Conservation (phyloP, 2,329 filamentous ascomycete genomes). For the Cladosporium sp. region DNA sequence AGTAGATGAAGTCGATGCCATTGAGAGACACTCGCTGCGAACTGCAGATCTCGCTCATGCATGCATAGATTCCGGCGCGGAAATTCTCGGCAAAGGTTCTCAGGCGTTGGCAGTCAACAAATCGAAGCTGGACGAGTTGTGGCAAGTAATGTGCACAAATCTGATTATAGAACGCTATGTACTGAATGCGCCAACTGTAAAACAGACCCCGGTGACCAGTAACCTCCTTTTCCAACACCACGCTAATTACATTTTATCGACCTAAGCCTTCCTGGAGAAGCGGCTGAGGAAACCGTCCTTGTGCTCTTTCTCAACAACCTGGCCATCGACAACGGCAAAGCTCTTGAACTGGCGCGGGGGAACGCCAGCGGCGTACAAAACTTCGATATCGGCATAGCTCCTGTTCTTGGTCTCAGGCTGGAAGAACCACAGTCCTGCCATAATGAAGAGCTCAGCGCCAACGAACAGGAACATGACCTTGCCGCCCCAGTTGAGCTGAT, state of each 20-base stretch:
- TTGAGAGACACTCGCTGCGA: no score
- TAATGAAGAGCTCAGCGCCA: slow-evolving; percentile 38
- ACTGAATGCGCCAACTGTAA: not conserved
- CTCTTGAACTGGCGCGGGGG: slow-evolving; percentile 28
- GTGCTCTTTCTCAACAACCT: slow-evolving; percentile 27
- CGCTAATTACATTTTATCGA: not conserved
- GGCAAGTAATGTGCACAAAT: not conserved
- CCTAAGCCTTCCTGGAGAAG: slow-evolving; percentile 24
- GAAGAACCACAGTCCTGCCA: slow-evolving; percentile 36
- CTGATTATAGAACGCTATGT: not conserved
- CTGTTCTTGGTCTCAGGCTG: slow-evolving; percentile 44
- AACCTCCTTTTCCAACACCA: not conserved
- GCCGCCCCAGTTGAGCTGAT: slow-evolving; percentile 42
- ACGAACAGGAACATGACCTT: slow-evolving; percentile 43
- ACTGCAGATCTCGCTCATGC: no score
- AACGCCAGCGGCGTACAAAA: slow-evolving; percentile 24
- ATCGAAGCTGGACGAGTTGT: not conserved
- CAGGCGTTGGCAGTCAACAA: no score
- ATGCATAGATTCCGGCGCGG: no score
- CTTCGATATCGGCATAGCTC: slow-evolving; percentile 40
- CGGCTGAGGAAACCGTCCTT: slow-evolving; percentile 23
- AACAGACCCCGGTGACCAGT: not conserved
- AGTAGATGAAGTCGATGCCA: no score
- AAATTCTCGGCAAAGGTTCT: no score
- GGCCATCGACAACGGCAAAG: slow-evolving; percentile 27